Evolutionary conservation across 352 stramenopile species (phyloP).

Genomic region (Elongisporangium prolatum): DNA sequence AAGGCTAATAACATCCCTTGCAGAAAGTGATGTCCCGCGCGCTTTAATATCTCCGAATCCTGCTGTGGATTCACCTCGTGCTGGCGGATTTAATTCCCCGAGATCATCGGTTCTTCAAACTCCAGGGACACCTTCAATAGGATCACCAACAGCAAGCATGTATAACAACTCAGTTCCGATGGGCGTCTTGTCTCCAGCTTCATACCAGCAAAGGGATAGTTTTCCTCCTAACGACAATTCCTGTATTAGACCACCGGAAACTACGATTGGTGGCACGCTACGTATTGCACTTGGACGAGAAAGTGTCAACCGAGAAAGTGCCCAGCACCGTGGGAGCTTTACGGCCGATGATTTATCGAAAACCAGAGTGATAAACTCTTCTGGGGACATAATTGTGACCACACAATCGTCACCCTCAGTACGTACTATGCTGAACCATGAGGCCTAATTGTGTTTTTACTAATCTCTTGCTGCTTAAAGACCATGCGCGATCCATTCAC

Average conservation of each 20-base stretch:
- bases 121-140: conserved; percentile 60
- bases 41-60: conserved; percentile 84
- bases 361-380: conserved; percentile 24
- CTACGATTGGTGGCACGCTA: conserved; percentile 45
- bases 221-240: conserved; percentile 22
- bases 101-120: conserved; percentile 64
- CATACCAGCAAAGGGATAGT: conserved; percentile 79
- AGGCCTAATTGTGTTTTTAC: too few relatives aligned
- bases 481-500: conserved; percentile 10
- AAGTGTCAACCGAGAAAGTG: conserved; percentile 55
- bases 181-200: conserved; percentile 66
- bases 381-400: conserved; percentile 12
- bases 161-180: conserved; percentile 40
- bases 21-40: conserved; percentile 74
- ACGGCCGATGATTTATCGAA: conserved; percentile 28
- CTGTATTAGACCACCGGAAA: conserved; percentile 28
- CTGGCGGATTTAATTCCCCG: conserved; percentile 74
- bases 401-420: conserved; percentile 9
- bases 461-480: neutral
- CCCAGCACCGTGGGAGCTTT: conserved; percentile 21
- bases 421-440: conserved; percentile 10
- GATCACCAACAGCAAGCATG: conserved; percentile 41
- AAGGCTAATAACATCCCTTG: conserved; percentile 77
- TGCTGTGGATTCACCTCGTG: conserved; percentile 75
- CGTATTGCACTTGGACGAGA: conserved; percentile 73